Conservation (phyloP, 257 asterid species). For the Solanum dulcamara region DNA sequence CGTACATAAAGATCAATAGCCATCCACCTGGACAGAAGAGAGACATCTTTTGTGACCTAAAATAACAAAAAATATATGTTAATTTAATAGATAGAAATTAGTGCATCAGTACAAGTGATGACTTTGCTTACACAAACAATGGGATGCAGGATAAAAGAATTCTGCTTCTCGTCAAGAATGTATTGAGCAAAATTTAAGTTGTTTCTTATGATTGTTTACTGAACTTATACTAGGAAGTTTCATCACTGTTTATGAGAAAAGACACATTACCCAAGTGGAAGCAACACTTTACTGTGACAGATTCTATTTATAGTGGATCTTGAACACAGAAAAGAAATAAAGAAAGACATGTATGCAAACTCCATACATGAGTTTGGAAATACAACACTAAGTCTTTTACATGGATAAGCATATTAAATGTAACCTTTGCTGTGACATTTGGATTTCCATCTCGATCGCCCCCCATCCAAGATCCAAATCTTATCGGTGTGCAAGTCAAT, state of each 20-base stretch:
- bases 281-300: neutral
- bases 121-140: neutral
- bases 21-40: constrained; percentile 95
- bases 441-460: constrained; percentile 99
- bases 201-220: neutral
- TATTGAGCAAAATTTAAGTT: neutral
- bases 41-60: constrained; percentile 86
- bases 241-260: neutral
- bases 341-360: neutral
- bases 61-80: neutral
- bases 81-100: neutral
- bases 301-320: neutral
- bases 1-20: constrained; percentile 85
- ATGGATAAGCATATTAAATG: neutral
- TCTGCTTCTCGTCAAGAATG: neutral
- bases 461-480: constrained; percentile 99
- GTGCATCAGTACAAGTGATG: neutral
- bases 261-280: neutral
- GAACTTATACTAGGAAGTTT: neutral
- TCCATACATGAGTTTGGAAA: neutral
- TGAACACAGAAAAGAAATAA: neutral
- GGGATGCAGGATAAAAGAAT: neutral
- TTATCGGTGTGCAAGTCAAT: constrained; percentile 91
- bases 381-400: neutral
- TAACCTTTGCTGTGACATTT: constrained; percentile 93